phyloP scores from a whole-genome alignment of 768 basidiomycete species.

The Chalciporus sphaerocephalus region DNA sequence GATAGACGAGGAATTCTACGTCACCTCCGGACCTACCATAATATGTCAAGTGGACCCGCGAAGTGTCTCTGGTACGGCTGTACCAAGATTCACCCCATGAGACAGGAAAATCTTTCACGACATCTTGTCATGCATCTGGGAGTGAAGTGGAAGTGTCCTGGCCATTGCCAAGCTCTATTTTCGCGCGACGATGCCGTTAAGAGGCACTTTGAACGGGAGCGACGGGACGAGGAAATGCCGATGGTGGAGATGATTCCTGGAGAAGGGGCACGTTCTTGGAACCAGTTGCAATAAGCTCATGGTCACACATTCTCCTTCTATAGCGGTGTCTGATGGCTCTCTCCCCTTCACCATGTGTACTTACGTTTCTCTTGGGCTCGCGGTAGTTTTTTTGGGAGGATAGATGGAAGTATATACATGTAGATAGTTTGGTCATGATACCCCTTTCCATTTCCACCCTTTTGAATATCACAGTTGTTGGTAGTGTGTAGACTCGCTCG shows the following conservation, averaged over 20 bases:
- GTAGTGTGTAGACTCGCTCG: not conserved
- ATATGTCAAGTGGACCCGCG: constrained; percentile 13
- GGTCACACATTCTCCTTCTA: constrained; percentile 5
- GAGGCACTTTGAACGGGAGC: constrained; percentile 30
- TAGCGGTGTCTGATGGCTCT: not conserved
- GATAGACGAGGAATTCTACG: constrained; percentile 23
- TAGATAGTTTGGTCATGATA: not conserved
- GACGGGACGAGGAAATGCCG: constrained; percentile 17
- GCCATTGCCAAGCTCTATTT: constrained; percentile 22
- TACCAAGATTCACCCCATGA: constrained; percentile 22
- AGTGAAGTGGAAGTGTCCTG: constrained; percentile 29
- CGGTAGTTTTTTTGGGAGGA: not conserved
- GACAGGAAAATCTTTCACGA: constrained; percentile 31
- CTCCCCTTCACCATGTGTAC: too few species aligned
- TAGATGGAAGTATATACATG: not conserved
- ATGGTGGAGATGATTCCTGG: constrained; percentile 24
- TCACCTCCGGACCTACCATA: constrained; percentile 27
- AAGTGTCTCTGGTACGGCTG: constrained; percentile 26
- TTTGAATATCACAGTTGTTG: not conserved
- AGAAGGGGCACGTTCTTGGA: constrained; percentile 11
- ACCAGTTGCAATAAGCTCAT: constrained; percentile 2
- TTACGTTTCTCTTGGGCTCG: not conserved
- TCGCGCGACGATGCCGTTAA: constrained; percentile 33
- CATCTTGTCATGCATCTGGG: constrained; percentile 29
- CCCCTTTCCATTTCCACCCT: not conserved